phyloP scores from a whole-genome alignment of 2,329 filamentous ascomycete genomes.

The Monosporascus sp. region DNA sequence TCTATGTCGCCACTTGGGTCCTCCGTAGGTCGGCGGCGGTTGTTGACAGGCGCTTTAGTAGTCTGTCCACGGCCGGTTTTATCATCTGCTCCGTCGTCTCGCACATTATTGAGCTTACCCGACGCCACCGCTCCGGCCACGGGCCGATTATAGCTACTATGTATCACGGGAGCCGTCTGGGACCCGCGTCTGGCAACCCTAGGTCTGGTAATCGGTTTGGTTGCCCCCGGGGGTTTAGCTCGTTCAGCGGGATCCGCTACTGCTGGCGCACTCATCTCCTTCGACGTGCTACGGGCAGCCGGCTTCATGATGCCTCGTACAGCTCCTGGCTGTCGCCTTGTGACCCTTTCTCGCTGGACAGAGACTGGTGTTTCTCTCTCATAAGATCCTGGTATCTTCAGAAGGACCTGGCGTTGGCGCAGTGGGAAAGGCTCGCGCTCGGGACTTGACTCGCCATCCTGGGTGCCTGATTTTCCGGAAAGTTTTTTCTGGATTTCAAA shows the following conservation, averaged over 20 bases:
- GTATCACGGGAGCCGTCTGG: slow-evolving; percentile 9
- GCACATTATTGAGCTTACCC: not conserved
- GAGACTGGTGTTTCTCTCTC: slow-evolving; percentile 19
- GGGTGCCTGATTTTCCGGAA: slow-evolving; percentile 1
- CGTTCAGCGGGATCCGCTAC: slow-evolving; percentile 5
- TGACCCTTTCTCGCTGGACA: slow-evolving; percentile 23
- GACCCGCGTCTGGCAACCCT: slow-evolving; percentile 10
- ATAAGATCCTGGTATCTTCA: slow-evolving; percentile 17
- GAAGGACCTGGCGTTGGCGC: slow-evolving; percentile 17
- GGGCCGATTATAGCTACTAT: slow-evolving; percentile 25
- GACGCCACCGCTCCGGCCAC: slow-evolving; percentile 14
- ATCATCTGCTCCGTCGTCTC: no score
- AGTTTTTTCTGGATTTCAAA: slow-evolving; percentile 16
- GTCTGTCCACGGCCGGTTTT: not conserved
- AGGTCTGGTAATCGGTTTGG: slow-evolving; percentile 2
- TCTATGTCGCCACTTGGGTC: not conserved
- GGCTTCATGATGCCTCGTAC: slow-evolving; percentile 25
- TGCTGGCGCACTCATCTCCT: slow-evolving; percentile 4
- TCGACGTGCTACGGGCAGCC: slow-evolving; percentile 7
- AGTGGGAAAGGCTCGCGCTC: not conserved
- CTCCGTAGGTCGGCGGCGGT: not conserved
- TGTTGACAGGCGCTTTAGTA: not conserved
- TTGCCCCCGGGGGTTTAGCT: slow-evolving; percentile 1
- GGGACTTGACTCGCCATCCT: not conserved
- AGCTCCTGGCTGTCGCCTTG: slow-evolving; percentile 17